Percentiles rank a stretch among this genome's conserved stretches.
phyloP scores from a whole-genome alignment of 78 protist genomes.

The Goniomonas avonlea region DNA sequence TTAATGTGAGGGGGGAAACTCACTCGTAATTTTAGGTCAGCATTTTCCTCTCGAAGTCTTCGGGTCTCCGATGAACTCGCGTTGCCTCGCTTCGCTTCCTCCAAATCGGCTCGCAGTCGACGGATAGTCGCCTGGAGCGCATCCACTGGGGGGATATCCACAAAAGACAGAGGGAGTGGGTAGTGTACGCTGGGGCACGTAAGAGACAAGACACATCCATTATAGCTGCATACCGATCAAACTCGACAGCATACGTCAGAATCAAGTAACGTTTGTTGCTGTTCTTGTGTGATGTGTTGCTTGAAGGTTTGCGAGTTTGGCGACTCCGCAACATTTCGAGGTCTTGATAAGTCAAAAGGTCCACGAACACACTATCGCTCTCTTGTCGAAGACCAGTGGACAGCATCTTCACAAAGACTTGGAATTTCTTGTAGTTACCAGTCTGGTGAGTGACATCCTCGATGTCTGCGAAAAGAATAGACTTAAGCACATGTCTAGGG shows the following conservation, averaged over 20 bases:
- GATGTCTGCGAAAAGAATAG: no score
- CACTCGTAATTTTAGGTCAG: no score
- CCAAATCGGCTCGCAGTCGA: constrained; percentile 23
- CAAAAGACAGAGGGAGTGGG: constrained; percentile 27
- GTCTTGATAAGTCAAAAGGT: constrained; percentile 29
- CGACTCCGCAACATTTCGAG: constrained; percentile 6
- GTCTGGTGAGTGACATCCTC: constrained; percentile 33
- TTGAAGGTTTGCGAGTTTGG: not conserved
- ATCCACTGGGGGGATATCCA: not conserved
- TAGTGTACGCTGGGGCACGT: constrained; percentile 40
- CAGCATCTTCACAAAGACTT: constrained; percentile 31
- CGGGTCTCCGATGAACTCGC: no score
- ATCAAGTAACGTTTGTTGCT: constrained; percentile 32
- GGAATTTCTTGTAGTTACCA: constrained; percentile 33
- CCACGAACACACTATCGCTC: constrained; percentile 15
- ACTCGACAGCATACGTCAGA: constrained; percentile 35
- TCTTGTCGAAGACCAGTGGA: not conserved
- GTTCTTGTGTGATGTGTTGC: not conserved
- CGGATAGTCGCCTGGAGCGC: constrained; percentile 5
- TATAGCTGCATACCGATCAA: no score
- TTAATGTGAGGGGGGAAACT: no score
- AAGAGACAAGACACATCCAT: no score
- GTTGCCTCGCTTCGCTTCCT: no score
- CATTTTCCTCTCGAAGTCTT: no score
- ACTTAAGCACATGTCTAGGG: no score